phyloP scores from a whole-genome alignment of 352 stramenopile species.

The Globisporangium heterothallicum region DNA sequence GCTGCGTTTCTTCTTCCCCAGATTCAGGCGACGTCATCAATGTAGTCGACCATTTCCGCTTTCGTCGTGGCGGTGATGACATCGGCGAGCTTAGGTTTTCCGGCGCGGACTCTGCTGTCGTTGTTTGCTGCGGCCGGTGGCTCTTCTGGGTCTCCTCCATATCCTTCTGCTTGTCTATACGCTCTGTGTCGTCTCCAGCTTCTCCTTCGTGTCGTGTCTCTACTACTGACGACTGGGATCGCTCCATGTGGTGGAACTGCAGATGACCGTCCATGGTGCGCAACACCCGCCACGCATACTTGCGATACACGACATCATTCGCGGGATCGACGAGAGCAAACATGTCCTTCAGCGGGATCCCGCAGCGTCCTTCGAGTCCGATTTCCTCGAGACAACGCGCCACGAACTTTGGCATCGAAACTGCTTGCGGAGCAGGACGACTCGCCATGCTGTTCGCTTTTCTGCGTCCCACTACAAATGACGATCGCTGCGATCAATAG shows the following conservation, averaged over 20 bases:
- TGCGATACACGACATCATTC: constrained; percentile 46
- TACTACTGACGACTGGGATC: neutral
- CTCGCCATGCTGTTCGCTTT: constrained; percentile 7
- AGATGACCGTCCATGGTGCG: constrained; percentile 47
- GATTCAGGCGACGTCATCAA: constrained; percentile 21
- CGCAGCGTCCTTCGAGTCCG: constrained; percentile 68
- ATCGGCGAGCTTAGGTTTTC: constrained; percentile 3
- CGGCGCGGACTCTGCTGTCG: neutral
- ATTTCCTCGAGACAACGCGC: constrained; percentile 78
- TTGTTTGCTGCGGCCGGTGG: neutral
- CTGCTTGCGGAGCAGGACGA: constrained; percentile 7
- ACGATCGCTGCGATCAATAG: no score
- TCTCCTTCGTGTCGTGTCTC: neutral
- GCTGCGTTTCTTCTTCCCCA: constrained; percentile 3
- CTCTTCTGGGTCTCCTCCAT: no score
- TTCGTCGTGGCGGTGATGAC: constrained; percentile 21
- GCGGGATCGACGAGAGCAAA: constrained; percentile 54
- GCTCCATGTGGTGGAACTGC: constrained; percentile 61
- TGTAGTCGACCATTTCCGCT: constrained; percentile 75
- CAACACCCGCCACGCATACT: constrained; percentile 61
- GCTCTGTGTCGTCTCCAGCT: no score
- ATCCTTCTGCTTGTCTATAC: no score
- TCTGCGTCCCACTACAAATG: neutral
- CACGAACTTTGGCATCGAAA: constrained; percentile 63
- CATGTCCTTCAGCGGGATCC: constrained; percentile 51